A percentile compares a stretch with the other conserved stretches of the same genome.
These are phyloP conservation scores for Yarrowia sp. DNA, from an alignment of 805 yeast genomes.

Conservation along the genomic window DNA sequence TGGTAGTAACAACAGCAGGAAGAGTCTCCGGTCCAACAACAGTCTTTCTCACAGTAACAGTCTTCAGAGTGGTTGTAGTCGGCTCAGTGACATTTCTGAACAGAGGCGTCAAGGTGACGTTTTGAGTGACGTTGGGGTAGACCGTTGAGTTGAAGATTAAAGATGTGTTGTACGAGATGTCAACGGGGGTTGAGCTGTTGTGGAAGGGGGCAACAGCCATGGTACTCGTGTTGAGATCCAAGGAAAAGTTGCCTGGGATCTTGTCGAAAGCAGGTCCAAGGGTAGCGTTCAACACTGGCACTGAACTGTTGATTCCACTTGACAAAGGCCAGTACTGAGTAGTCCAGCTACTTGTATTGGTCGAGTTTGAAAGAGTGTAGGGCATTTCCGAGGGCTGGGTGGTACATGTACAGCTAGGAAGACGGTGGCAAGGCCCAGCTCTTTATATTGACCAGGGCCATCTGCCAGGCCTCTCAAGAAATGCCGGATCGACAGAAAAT, in stretches of 20 bases:
- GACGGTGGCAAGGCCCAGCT: background rate
- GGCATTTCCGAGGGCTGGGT: background rate
- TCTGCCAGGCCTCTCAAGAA: background rate
- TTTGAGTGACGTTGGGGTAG: background rate
- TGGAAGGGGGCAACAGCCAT: background rate
- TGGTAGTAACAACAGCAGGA: background rate
- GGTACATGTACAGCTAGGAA: background rate
- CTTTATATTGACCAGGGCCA: conserved; percentile 4
- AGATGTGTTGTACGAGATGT: conserved; percentile 8
- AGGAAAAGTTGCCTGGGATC: background rate
- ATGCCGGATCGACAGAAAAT: conserved; percentile 2
- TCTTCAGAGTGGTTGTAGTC: background rate
- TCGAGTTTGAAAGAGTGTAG: background rate
- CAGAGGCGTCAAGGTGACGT: background rate
- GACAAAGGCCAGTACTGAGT: conserved; percentile 1
- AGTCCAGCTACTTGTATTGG: conserved; percentile 21
- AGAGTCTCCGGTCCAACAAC: background rate
- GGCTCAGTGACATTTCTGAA: conserved; percentile 9
- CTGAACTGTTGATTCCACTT: background rate
- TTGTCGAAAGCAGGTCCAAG: background rate
- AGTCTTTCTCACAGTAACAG: background rate
- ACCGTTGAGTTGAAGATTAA: conserved; percentile 8
- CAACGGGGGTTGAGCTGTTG: background rate
- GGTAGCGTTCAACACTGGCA: background rate
- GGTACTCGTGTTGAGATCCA: background rate